phyloP scores from a whole-genome alignment of 2,329 filamentous ascomycete species.

The Penicillium corylophilum region DNA sequence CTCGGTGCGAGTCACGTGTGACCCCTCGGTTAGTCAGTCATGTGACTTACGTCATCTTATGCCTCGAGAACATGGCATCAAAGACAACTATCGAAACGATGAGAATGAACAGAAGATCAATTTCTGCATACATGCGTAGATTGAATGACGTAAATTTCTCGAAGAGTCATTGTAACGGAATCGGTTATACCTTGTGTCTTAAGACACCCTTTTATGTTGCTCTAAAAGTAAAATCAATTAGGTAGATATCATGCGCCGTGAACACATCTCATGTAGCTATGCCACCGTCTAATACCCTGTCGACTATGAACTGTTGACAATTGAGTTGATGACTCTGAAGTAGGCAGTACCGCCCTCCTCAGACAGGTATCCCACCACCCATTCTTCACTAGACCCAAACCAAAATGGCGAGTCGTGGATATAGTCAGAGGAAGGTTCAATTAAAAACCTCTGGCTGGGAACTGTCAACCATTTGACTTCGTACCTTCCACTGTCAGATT shows the following conservation, averaged over 20 bases:
- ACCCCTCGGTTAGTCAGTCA: not conserved
- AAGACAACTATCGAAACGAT: not conserved
- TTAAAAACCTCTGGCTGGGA: slow-evolving; percentile 3
- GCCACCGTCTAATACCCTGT: not conserved
- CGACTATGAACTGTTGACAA: slow-evolving; percentile 15
- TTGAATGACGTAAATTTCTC: not conserved
- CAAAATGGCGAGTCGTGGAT: slow-evolving; percentile 30
- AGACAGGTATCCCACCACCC: slow-evolving; percentile 34
- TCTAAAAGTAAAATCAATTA: too few relatives aligned
- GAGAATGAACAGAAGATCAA: not conserved
- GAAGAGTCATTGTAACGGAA: not conserved
- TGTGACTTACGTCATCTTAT: not conserved
- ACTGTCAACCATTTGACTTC: slow-evolving; percentile 34
- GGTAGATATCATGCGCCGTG: not conserved
- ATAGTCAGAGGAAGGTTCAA: not conserved
- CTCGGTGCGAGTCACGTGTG: slow-evolving; percentile 15
- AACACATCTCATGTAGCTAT: not conserved
- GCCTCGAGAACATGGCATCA: not conserved
- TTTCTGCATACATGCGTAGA: not conserved
- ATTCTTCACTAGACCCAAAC: slow-evolving; percentile 37
- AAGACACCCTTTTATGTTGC: too few relatives aligned
- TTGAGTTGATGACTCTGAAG: slow-evolving; percentile 31
- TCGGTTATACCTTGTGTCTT: not conserved
- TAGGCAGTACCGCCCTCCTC: slow-evolving; percentile 18
- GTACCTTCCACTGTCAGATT: slow-evolving; percentile 37